Evolutionary conservation across 176 grass and related monocot genomes (phyloP).

Genomic region (Triticum timopheevii): DNA sequence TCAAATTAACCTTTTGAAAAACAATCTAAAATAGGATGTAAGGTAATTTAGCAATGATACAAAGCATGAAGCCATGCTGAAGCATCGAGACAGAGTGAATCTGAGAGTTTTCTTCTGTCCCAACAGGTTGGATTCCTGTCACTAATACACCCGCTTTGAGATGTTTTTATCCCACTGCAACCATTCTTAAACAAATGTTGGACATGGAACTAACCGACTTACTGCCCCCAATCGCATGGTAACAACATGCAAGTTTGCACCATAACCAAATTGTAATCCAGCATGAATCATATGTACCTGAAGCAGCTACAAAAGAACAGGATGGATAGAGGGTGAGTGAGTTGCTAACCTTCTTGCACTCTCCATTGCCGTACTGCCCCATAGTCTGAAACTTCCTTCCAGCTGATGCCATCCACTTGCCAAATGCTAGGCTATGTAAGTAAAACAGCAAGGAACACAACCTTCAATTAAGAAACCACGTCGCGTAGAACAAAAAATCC

Average conservation of each 20-base stretch:
- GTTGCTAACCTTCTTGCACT: conserved; percentile 47
- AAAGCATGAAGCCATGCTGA: not conserved
- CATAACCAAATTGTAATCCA: conserved; percentile 6
- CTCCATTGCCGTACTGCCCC: conserved; percentile 72
- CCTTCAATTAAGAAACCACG: conserved; percentile 24
- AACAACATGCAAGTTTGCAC: not conserved
- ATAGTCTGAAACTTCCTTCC: conserved; percentile 77
- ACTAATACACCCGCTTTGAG: not conserved
- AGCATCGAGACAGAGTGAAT: not conserved
- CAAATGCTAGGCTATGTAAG: conserved; percentile 74
- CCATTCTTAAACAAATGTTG: not conserved
- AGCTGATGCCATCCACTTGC: conserved; percentile 73
- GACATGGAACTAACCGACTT: not conserved
- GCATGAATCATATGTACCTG: conserved; percentile 1
- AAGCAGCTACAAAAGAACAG: conserved; percentile 1
- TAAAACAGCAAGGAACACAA: conserved; percentile 28
- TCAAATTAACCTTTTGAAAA: not conserved
- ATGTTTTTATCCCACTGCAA: not conserved
- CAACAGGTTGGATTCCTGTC: not conserved
- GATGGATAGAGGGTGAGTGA: too few relatives aligned
- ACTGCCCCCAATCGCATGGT: not conserved
- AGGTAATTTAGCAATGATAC: not conserved
- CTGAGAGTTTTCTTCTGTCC: not conserved
- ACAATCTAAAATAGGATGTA: not conserved
- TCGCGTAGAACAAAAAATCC: not conserved